phyloP scores from a whole-genome alignment of 306 rosid species.

The Sesbania bispinosa region DNA sequence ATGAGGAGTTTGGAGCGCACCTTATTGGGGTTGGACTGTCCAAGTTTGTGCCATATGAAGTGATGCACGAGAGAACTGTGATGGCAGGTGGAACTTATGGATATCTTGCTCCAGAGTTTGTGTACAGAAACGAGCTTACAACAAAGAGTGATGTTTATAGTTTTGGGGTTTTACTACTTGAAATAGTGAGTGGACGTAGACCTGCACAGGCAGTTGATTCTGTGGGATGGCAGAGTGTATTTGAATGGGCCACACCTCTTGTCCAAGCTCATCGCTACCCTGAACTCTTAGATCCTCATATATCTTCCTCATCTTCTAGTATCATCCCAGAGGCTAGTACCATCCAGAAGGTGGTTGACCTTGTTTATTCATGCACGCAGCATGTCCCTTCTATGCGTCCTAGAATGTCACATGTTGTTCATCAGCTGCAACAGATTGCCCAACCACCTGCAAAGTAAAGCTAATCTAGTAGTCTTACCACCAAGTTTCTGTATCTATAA shows the following conservation, averaged over 20 bases:
- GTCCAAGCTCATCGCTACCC: constrained; percentile 90
- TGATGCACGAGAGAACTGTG: constrained; percentile 88
- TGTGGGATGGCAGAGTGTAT: constrained; percentile 96
- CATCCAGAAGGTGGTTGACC: constrained; percentile 92
- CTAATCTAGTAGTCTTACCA: constrained; percentile 2
- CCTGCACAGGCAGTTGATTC: constrained; percentile 97
- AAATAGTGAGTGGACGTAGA: constrained; percentile 91
- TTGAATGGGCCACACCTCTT: constrained; percentile 97
- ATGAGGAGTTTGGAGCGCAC: constrained; percentile 95
- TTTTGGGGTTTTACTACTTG: constrained; percentile 89
- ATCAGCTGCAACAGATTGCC: constrained; percentile 81
- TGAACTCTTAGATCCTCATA: constrained; percentile 88
- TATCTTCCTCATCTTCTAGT: constrained; percentile 53
- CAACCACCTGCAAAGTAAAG: constrained; percentile 51
- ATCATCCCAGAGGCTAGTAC: constrained; percentile 72
- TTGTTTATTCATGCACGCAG: constrained; percentile 96
- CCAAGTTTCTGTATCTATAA: constrained; percentile 8
- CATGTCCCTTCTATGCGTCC: constrained; percentile 99
- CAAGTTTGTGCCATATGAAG: constrained; percentile 91
- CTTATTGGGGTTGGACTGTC: constrained; percentile 96
- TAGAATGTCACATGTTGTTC: constrained; percentile 97
- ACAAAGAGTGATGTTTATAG: constrained; percentile 95
- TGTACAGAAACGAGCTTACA: constrained; percentile 88
- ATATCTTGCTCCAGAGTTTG: constrained; percentile 95
- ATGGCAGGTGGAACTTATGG: constrained; percentile 99